These are phyloP conservation scores for Heliamphora exappendiculata DNA, from an alignment of 148 eudicot species.

Conservation along the genomic window DNA sequence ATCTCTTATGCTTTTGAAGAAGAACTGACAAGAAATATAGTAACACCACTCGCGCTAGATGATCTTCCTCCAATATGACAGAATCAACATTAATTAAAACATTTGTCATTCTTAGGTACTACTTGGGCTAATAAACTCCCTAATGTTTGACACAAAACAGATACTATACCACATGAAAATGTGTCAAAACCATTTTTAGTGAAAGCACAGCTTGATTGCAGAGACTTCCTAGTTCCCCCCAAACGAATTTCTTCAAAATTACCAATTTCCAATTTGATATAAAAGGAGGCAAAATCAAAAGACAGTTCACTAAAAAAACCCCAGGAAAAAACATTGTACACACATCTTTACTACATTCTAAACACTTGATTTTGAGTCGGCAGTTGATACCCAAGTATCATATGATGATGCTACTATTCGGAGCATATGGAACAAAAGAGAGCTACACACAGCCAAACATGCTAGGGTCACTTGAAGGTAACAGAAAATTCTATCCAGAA, in stretches of 20 bases:
- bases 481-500: not conserved
- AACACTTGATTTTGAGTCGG: not conserved
- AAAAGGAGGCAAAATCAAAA: not conserved
- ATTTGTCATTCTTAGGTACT: not conserved
- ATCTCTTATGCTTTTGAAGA: not conserved
- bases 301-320: not conserved
- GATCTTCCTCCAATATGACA: not conserved
- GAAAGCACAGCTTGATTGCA: not conserved
- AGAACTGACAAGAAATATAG: not conserved
- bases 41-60: not conserved
- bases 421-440: not conserved
- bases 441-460: not conserved
- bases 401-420: no score
- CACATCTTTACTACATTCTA: not conserved
- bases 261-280: not conserved
- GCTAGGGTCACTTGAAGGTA: not conserved
- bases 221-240: not conserved
- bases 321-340: not conserved
- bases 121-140: not conserved
- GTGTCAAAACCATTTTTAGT: not conserved
- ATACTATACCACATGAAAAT: not conserved
- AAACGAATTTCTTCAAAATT: not conserved
- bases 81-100: not conserved
- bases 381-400: no score
- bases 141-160: not conserved